Evolutionary conservation across 768 basidiomycete genomes (phyloP).

Genomic region (Tylopilus balloui): DNA sequence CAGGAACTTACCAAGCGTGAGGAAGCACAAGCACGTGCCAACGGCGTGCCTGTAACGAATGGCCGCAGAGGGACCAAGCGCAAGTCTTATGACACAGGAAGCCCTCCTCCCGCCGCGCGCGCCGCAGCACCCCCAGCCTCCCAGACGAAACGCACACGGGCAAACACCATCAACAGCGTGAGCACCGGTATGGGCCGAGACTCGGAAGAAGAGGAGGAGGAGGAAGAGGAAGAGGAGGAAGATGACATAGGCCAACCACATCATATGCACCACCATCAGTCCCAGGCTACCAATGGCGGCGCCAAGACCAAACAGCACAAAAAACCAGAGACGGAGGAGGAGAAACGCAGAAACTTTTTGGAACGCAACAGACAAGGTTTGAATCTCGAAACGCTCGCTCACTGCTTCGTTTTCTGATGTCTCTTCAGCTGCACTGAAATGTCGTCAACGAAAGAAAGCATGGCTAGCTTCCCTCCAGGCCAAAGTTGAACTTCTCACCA

Average conservation of each 20-base stretch:
- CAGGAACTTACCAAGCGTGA: conserved; percentile 96
- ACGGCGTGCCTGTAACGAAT: conserved; percentile 30
- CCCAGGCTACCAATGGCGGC: conserved; percentile 7
- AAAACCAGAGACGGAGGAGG: conserved; percentile 95
- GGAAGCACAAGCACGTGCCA: conserved; percentile 67
- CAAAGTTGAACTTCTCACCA: conserved; percentile 87
- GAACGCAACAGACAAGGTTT: conserved; percentile 96
- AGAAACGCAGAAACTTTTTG: conserved; percentile 94
- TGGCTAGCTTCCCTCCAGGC: conserved; percentile 92
- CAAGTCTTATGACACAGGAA: conserved; percentile 52
- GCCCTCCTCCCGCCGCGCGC: conserved; percentile 31
- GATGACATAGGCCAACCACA: conserved; percentile 22
- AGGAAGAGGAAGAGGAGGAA: conserved; percentile 39
- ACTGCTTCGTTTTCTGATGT: conserved; percentile 3
- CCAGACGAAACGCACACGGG: conserved; percentile 37
- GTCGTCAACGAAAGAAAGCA: conserved; percentile 97
- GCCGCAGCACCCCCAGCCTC: conserved; percentile 22
- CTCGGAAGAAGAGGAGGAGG: conserved; percentile 33
- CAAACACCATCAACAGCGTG: conserved; percentile 30
- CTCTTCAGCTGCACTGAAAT: conserved; percentile 86
- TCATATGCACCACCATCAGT: conserved; percentile 19
- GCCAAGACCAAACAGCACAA: conserved; percentile 39
- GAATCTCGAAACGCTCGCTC: background rate
- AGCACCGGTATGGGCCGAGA: conserved; percentile 35
- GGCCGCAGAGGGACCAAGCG: conserved; percentile 62